Evolutionary conservation across 192 early-diverging fungal species (phyloP).

Genomic region (Podila epigama): DNA sequence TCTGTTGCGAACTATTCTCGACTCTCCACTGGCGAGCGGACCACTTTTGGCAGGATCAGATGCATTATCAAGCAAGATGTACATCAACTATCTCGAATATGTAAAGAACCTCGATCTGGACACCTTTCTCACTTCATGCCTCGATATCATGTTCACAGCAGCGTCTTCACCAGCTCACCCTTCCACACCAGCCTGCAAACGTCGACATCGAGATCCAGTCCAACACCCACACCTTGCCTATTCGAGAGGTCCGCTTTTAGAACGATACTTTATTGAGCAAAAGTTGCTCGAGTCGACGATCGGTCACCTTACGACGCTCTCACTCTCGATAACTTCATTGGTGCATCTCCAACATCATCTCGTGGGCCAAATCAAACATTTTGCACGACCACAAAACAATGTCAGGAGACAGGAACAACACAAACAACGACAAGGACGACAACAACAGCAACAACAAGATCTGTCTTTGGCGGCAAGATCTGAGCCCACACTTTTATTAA

Average conservation of each 20-base stretch:
- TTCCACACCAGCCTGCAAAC: neutral
- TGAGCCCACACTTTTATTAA: too few relatives aligned
- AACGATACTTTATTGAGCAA: constrained; percentile 15
- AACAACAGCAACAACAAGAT: neutral
- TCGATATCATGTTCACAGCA: constrained; percentile 11
- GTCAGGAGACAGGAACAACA: too few relatives aligned
- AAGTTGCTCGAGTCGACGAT: constrained; percentile 10
- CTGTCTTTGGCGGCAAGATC: too few relatives aligned
- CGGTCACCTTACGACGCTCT: constrained; percentile 21
- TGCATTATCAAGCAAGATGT: neutral
- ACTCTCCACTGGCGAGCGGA: too few relatives aligned
- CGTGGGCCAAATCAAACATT: constrained; percentile 2
- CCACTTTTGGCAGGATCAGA: too few relatives aligned
- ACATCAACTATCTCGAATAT: constrained; percentile 36
- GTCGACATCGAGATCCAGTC: neutral
- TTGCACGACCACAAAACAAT: too few relatives aligned
- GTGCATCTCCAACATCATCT: constrained; percentile 14
- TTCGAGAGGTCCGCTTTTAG: neutral
- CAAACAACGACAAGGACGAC: neutral
- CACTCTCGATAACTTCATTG: constrained; percentile 12
- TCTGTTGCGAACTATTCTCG: too few relatives aligned
- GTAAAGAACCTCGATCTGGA: constrained; percentile 27
- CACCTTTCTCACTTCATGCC: constrained; percentile 5
- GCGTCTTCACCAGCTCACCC: neutral
- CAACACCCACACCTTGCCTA: neutral